Percentiles rank a stretch among this genome's conserved stretches.
Conservation (phyloP, 2,329 filamentous ascomycete species). For the Ilyonectria robusta region DNA sequence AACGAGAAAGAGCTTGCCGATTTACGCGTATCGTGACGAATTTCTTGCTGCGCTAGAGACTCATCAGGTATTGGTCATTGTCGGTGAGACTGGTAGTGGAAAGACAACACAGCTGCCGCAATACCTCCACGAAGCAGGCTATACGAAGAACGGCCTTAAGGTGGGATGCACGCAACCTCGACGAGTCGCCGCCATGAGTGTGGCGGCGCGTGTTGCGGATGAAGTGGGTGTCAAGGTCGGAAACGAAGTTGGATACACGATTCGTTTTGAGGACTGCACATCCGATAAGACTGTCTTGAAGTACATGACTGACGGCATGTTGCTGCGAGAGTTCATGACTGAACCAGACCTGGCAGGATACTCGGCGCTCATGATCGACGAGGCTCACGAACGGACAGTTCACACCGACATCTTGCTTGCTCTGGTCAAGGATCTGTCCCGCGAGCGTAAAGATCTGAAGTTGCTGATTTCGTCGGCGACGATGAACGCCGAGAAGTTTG, state of each 20-base stretch:
- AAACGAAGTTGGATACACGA: slow-evolving; percentile 93
- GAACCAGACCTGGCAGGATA: slow-evolving; percentile 88
- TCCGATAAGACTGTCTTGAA: slow-evolving; percentile 93
- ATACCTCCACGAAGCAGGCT: slow-evolving; percentile 92
- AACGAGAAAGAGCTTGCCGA: slow-evolving; percentile 89
- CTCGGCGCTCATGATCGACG: slow-evolving; percentile 94
- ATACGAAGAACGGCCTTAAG: slow-evolving; percentile 86
- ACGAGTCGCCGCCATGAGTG: slow-evolving; percentile 96
- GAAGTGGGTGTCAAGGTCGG: slow-evolving; percentile 93
- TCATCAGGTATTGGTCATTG: slow-evolving; percentile 90
- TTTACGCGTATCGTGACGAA: slow-evolving; percentile 88
- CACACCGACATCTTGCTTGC: slow-evolving; percentile 92
- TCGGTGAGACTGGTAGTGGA: slow-evolving; percentile 94
- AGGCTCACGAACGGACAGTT: slow-evolving; percentile 94
- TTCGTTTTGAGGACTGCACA: slow-evolving; percentile 94
- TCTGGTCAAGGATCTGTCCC: slow-evolving; percentile 88
- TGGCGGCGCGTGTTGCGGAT: slow-evolving; percentile 95
- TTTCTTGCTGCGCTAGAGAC: slow-evolving; percentile 89
- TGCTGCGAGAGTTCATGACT: slow-evolving; percentile 90
- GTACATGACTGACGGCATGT: slow-evolving; percentile 98
- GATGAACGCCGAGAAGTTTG: slow-evolving; percentile 94
- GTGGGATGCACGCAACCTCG: slow-evolving; percentile 95
- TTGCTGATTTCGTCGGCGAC: slow-evolving; percentile 94
- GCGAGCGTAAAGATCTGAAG: slow-evolving; percentile 87
- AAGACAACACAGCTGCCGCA: slow-evolving; percentile 97